These are phyloP conservation scores for Euphorbia corollata DNA, from an alignment of 441 rosid species.

Conservation along the genomic window DNA sequence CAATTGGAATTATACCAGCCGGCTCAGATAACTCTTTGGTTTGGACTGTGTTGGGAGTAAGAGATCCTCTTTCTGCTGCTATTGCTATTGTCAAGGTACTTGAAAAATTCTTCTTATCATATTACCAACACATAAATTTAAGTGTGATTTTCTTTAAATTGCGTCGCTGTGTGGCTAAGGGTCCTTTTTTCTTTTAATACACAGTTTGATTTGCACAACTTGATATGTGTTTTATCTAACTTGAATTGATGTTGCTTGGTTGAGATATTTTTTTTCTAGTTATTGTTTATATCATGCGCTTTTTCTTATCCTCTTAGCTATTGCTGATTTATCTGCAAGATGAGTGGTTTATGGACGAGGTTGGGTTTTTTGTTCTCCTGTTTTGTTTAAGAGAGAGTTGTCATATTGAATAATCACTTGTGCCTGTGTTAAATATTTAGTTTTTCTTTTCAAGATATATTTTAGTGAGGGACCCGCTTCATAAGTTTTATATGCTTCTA, in stretches of 20 bases:
- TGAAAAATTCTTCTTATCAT: neutral
- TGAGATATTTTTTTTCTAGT: no score
- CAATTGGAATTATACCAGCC: constrained; percentile 96
- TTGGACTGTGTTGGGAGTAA: constrained; percentile 96
- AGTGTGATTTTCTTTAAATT: constrained; percentile 2
- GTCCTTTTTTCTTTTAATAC: no score
- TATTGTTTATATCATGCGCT: no score
- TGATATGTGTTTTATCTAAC: no score
- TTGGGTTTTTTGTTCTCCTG: neutral
- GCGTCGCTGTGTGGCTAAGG: neutral
- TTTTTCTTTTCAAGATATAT: neutral
- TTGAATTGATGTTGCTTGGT: no score
- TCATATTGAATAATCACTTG: neutral
- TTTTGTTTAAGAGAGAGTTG: neutral
- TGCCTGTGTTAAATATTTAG: neutral
- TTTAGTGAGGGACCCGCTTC: constrained; percentile 10
- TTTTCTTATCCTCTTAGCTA: neutral
- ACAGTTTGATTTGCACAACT: no score
- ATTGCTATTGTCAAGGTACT: constrained; percentile 83
- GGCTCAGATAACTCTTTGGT: constrained; percentile 97
- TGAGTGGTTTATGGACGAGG: neutral
- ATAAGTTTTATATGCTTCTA: constrained; percentile 17
- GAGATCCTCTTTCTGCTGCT: constrained; percentile 95
- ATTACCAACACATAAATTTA: neutral
- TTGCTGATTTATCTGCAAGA: neutral